Base-by-base conservation (phyloP, 2,329 filamentous ascomycete genomes). In the Trichoderma sp. region DNA sequence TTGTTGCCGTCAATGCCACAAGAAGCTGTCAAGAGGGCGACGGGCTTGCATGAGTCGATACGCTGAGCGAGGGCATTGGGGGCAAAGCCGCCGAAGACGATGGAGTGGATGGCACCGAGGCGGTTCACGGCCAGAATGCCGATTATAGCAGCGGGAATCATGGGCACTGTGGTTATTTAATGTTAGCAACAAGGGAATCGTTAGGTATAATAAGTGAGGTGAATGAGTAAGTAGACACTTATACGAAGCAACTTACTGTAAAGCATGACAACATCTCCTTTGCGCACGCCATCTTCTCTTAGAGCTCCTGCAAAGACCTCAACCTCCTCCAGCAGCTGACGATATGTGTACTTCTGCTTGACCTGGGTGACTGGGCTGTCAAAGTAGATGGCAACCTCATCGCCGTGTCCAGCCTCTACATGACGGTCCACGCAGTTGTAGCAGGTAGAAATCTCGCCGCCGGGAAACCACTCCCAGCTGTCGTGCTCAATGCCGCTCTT, bases 21-120 rank as follows among this genome's bases (percentile, higher is more conserved):
- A 9, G 93, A 97, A 0, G 95, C 94, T 0, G 95, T 97, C 79
- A 98, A 88, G 63, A 98, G 89, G 11, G 88, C 90, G 9, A 88
- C 88, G 8, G 95, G 93, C 39, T 87, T 87, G 8, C 92, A 93
- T 0, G 93, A 92, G 65, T 97, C 94, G 75, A 98, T 97, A 30
- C 95, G 88, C 82, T 98, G 95, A 1, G 94, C 93, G 58, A 98
- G 85, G 4, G 94, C 93, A 11, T 87, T 85, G 0, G 94, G 86
- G 0, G 93, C 94, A 79, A 98, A 98, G 0, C 95, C 95, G 55
- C 95, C 95, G 81, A 98, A 98, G 4, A 98, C 95, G 5, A 97
- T 93, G 4, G 93, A 91, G 79, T 98, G 95, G 67, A 98, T 90
- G 17, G 94, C 95, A 12, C 95, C 95, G 1, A 98, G 85, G 11